Percentiles rank a stretch among this genome's conserved stretches.
Conservation (phyloP, 2,329 filamentous ascomycete species). For the Pseudovirgaria hyperparasitica region DNA sequence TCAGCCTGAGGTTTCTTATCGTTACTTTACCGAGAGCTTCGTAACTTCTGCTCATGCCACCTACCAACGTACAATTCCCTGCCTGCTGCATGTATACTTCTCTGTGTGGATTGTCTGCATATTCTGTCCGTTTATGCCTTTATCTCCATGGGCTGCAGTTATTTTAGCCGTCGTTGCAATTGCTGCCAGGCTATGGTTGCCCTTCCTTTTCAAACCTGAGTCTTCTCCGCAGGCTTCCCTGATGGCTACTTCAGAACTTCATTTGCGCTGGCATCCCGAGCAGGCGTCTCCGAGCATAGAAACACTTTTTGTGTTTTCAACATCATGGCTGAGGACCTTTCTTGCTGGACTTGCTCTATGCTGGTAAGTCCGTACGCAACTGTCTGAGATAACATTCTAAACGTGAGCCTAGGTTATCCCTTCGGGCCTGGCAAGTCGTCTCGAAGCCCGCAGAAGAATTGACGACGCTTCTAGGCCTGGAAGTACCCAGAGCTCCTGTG, state of each 20-base stretch:
- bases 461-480: constrained; percentile 81
- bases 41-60: no score
- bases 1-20: no score
- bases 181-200: background rate
- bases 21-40: no score
- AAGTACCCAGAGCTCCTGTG: constrained; percentile 80
- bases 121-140: no score
- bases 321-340: constrained; percentile 21
- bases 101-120: no score
- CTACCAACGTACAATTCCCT: no score
- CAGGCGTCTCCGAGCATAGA: constrained; percentile 24
- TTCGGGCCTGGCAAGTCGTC: constrained; percentile 76
- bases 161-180: no score
- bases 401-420: constrained; percentile 51
- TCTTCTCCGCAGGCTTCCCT: background rate
- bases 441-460: constrained; percentile 85
- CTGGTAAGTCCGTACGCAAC: constrained; percentile 13
- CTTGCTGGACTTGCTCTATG: constrained; percentile 22
- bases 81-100: no score
- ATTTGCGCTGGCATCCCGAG: constrained; percentile 20
- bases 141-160: no score
- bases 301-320: constrained; percentile 19
- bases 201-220: background rate
- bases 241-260: constrained; percentile 21
- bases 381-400: background rate